These are phyloP conservation scores for Mitragyna speciosa DNA, from an alignment of 257 asterid species.

Conservation along the genomic window DNA sequence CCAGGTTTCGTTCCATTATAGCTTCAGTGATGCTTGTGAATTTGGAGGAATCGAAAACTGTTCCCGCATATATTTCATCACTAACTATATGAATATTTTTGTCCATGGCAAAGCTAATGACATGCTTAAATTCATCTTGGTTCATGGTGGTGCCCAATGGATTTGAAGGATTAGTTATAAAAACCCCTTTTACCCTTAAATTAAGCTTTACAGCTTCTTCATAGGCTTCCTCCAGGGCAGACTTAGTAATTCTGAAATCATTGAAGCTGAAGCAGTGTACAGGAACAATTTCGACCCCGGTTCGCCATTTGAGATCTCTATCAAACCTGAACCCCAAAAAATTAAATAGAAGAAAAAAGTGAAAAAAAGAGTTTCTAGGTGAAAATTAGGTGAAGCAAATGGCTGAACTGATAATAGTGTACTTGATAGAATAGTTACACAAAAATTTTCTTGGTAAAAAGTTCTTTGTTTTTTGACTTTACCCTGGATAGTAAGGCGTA, in stretches of 20 bases:
- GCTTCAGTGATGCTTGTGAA: constrained; percentile 35
- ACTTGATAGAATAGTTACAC: neutral
- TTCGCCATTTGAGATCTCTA: constrained; percentile 47
- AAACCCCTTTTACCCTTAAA: constrained; percentile 29
- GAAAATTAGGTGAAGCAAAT: neutral
- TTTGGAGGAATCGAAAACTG: constrained; percentile 26
- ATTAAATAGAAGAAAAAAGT: neutral
- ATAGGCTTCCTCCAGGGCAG: constrained; percentile 39
- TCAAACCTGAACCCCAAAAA: constrained; percentile 30
- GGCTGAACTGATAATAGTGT: neutral
- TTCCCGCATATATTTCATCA: constrained; percentile 43
- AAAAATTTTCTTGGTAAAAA: neutral
- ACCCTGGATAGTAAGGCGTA: constrained; percentile 50
- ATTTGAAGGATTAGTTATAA: constrained; percentile 45
- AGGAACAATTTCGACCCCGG: constrained; percentile 42
- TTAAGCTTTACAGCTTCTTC: constrained; percentile 21
- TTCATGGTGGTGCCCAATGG: constrained; percentile 38
- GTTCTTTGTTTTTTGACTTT: neutral
- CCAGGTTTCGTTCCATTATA: constrained; percentile 15
- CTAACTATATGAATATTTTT: constrained; percentile 39
- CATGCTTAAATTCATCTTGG: constrained; percentile 20
- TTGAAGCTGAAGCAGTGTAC: constrained; percentile 35
- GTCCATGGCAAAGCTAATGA: constrained; percentile 26
- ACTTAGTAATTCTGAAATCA: constrained; percentile 30
- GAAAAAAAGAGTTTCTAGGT: neutral